Percentiles rank a stretch among this genome's conserved stretches.
Evolutionary conservation across 306 rosid species (phyloP).

Genomic region (Lathyrus aphaca): DNA sequence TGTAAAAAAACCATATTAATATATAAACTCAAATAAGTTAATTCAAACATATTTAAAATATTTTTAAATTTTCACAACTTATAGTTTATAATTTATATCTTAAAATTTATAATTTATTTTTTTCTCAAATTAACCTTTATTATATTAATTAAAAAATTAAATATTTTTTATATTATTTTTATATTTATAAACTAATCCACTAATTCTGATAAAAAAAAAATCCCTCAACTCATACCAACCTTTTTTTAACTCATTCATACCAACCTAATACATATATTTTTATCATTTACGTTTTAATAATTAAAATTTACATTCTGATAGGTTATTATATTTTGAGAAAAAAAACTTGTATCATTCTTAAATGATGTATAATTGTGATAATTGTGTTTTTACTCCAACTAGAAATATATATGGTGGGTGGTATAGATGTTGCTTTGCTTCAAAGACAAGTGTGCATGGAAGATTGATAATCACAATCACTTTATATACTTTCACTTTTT

Average conservation of each 20-base stretch:
- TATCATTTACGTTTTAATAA: background rate
- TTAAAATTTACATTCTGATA: background rate
- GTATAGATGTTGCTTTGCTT: constrained; percentile 65
- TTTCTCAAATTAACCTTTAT: too few species aligned
- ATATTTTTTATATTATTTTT: too few species aligned
- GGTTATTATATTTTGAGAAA: background rate
- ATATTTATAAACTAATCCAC: too few species aligned
- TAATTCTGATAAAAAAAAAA: too few species aligned
- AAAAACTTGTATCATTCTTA: background rate
- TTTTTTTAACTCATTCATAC: too few species aligned
- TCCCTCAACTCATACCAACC: background rate
- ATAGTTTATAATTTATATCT: too few species aligned
- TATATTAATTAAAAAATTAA: too few species aligned
- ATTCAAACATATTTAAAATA: too few species aligned
- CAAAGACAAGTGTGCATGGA: constrained; percentile 55
- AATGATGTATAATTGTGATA: background rate
- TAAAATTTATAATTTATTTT: too few species aligned
- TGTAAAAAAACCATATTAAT: too few species aligned
- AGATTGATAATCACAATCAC: constrained; percentile 41
- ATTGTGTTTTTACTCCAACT: background rate
- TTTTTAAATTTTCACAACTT: too few species aligned
- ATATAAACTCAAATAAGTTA: too few species aligned
- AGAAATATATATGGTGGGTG: constrained; percentile 21
- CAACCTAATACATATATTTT: background rate
- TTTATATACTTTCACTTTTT: background rate